Conservation (phyloP, 768 basidiomycete species). For the Russula olivacea region DNA sequence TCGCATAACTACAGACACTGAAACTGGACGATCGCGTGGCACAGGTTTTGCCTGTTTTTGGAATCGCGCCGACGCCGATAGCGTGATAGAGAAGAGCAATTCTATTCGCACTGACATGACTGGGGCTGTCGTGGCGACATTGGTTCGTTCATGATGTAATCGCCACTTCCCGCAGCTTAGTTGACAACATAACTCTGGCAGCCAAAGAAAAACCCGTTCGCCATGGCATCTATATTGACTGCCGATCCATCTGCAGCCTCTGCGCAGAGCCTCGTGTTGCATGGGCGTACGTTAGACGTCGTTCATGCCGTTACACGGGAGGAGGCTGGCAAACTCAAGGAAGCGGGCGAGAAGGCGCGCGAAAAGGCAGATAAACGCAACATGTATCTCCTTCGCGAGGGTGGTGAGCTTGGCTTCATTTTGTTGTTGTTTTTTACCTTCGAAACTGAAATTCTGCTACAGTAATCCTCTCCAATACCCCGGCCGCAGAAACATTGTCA, state of each 20-base stretch:
- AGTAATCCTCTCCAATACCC: slow-evolving; percentile 90
- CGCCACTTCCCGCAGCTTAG: neutral
- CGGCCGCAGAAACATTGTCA: slow-evolving; percentile 66
- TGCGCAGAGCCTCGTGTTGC: slow-evolving; percentile 78
- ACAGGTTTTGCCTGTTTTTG: slow-evolving; percentile 98
- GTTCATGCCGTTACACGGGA: slow-evolving; percentile 87
- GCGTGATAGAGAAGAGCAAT: slow-evolving; percentile 75
- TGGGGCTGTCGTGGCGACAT: slow-evolving; percentile 34
- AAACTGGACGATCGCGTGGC: slow-evolving; percentile 82
- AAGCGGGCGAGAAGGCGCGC: slow-evolving; percentile 76
- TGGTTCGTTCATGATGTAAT: slow-evolving; percentile 3
- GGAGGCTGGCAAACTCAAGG: slow-evolving; percentile 80
- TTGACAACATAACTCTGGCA: slow-evolving; percentile 26
- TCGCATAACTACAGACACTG: slow-evolving; percentile 78
- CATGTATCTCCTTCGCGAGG: slow-evolving; percentile 92
- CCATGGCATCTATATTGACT: slow-evolving; percentile 81
- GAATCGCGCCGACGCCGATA: slow-evolving; percentile 86
- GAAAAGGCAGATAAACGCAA: slow-evolving; percentile 94
- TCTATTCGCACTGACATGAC: slow-evolving; percentile 59
- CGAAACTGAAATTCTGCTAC: slow-evolving; percentile 1
- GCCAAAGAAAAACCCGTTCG: slow-evolving; percentile 80
- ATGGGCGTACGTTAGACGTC: slow-evolving; percentile 90
- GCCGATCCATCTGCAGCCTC: slow-evolving; percentile 86
- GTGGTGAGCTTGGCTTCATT: slow-evolving; percentile 49
- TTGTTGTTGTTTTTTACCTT: neutral